These are phyloP conservation scores for Calocybe gambosa DNA, from an alignment of 1,284 basidiomycete genomes.

Conservation along the genomic window DNA sequence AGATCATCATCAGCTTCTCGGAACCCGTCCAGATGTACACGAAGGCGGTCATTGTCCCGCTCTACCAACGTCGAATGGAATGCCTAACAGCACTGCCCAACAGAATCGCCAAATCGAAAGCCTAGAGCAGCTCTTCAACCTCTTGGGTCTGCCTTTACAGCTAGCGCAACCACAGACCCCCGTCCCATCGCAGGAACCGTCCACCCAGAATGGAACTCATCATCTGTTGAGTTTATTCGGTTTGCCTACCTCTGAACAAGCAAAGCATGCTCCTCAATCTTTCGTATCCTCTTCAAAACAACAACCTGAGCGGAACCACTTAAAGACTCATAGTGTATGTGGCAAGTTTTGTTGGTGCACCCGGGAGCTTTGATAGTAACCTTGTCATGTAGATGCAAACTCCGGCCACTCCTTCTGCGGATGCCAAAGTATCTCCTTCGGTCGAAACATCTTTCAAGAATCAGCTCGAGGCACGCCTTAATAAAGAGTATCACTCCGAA, in stretches of 20 bases:
- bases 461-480: slow-evolving; percentile 27
- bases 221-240: slow-evolving; percentile 2
- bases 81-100: not conserved
- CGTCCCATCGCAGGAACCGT: not conserved
- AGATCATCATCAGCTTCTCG: slow-evolving; percentile 2
- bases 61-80: not conserved
- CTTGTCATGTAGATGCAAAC: not conserved
- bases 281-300: too few species aligned
- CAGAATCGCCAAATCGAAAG: not conserved
- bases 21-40: not conserved
- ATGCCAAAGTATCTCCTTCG: not conserved
- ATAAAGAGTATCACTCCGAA: slow-evolving; percentile 27
- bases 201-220: not conserved
- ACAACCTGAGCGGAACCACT: not conserved
- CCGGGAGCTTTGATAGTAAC: not conserved
- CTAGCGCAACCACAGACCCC: not conserved
- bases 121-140: not conserved
- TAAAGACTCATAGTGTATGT: slow-evolving; percentile 1
- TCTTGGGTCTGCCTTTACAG: not conserved
- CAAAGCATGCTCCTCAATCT: not conserved
- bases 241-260: not conserved
- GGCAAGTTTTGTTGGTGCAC: not conserved
- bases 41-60: not conserved
- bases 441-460: slow-evolving; percentile 23
- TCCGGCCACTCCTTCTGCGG: not conserved